Base-by-base conservation (phyloP, 2,329 filamentous ascomycete species). In the Penicillium janthinellum region DNA sequence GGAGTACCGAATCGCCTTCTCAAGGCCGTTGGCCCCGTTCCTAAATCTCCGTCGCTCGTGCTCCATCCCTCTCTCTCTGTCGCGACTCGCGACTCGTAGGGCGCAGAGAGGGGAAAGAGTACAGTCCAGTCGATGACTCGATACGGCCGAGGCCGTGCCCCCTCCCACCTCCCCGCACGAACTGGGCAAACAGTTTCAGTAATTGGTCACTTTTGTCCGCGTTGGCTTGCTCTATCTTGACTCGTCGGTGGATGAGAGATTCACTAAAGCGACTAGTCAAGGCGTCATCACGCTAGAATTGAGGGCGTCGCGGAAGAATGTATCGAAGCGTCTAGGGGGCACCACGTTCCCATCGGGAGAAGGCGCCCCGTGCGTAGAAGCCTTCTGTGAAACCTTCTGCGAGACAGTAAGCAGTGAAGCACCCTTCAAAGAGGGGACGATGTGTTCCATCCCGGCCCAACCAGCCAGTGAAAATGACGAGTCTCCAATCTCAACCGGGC, bases 291-390 rank as follows among this genome's bases (percentile, higher is more conserved):
- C 44, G 14, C 22, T 8, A 31, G 6, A 2, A 28, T 20, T 45
- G 41, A 12, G 42, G 12, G 41, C 41, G 41, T 44, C 11, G 20
- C 41, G 10, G 20, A 22, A 44, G 41, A 14, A 44, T 17, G 17
- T 11, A 20, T 10, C 8, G 6, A 39, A 15, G 38, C n/a, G 25
- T 28, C 47, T 8, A 31, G 5, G 28, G 28, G 28, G 22, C 42
- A 38, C 54, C 54, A 14, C 38, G 2, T 8, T 14, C n/a, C 47
- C 37, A 56, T 35, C 38, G 31, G 37, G 45, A 50, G n/a, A 51
- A n/a, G 25, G 37, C 47, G 25, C 47, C 38, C 54, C 54, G 53
- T 41, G 53, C 49, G 49, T 52, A 34, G 45, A 49, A 49, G 31
- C 15, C 25, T 47, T 47, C 44, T 47, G 22, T 15, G 44, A 47